Percentiles rank a stretch among this genome's conserved stretches.
Conservation (phyloP, 2,329 filamentous ascomycete species). For the Neofusicoccum cordaticola region DNA sequence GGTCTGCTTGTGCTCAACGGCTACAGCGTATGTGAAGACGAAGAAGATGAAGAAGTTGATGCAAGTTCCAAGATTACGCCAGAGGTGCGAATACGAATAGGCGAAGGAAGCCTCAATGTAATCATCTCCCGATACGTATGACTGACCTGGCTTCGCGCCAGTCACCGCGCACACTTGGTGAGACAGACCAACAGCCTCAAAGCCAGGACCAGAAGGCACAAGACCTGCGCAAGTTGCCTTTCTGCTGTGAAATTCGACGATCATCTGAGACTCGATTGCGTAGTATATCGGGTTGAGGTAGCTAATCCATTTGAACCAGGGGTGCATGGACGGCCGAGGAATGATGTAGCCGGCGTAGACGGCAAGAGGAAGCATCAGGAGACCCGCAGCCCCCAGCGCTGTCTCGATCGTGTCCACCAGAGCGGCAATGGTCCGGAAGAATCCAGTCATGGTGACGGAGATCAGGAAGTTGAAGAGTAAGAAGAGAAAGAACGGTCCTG, state of each 20-base stretch:
- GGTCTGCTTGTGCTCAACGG: conserved; percentile 54
- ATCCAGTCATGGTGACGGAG: conserved; percentile 72
- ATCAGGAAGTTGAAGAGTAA: conserved; percentile 64
- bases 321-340: conserved; percentile 58
- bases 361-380: conserved; percentile 62
- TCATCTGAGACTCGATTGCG: conserved; percentile 73
- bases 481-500: conserved; percentile 81
- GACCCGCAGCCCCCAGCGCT: conserved; percentile 53
- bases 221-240: conserved; percentile 42
- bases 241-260: conserved; percentile 62
- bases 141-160: conserved; percentile 39
- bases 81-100: conserved; percentile 44
- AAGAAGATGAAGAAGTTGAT: conserved; percentile 64
- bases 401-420: conserved; percentile 65
- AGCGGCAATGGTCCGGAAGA: conserved; percentile 76
- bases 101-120: conserved; percentile 31
- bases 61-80: conserved; percentile 67
- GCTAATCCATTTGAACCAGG: conserved; percentile 48
- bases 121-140: conserved; percentile 39
- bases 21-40: conserved; percentile 60
- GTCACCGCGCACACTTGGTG: conserved; percentile 40
- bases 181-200: conserved; percentile 38
- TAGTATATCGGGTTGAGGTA: conserved; percentile 78
- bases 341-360: conserved; percentile 68
- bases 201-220: too few relatives aligned